Conservation (phyloP, 805 yeast species). For the Wickerhamiella lipophila region DNA sequence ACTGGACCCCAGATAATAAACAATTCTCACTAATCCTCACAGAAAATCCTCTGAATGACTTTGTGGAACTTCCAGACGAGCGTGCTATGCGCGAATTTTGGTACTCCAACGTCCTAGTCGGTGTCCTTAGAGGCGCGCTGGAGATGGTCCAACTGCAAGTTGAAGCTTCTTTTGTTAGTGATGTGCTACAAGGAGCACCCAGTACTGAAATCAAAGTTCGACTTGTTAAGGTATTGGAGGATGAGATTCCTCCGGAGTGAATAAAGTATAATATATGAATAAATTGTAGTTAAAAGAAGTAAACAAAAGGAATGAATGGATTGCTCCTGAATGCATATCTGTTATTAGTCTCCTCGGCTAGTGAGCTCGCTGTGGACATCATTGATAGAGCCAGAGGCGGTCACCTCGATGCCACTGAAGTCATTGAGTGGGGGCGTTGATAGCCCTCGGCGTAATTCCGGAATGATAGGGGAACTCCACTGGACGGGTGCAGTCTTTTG, state of each 20-base stretch:
- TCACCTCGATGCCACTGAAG: neutral
- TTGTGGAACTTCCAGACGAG: conserved; percentile 85
- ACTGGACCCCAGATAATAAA: conserved; percentile 67
- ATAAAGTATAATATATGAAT: too few species aligned
- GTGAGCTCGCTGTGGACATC: neutral
- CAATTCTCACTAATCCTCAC: conserved; percentile 58
- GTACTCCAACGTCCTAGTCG: conserved; percentile 85
- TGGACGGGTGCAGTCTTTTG: neutral
- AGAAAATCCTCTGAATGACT: conserved; percentile 88
- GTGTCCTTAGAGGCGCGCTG: conserved; percentile 79
- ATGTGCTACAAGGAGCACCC: conserved; percentile 70
- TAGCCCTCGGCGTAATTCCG: neutral
- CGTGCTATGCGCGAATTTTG: conserved; percentile 60
- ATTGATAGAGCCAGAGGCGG: neutral
- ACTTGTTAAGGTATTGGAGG: conserved; percentile 61
- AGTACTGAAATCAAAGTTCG: conserved; percentile 67
- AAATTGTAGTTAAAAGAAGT: too few species aligned
- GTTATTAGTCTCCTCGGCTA: neutral
- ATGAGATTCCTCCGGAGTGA: conserved; percentile 96
- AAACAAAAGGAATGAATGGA: neutral
- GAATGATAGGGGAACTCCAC: conserved; percentile 4
- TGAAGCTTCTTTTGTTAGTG: conserved; percentile 68
- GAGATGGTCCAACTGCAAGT: conserved; percentile 94
- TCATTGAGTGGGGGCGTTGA: neutral
- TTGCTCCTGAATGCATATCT: neutral